Evolutionary conservation across 1,139 yeast genomes (phyloP).

Genomic region (Nakaseomyces bracarensis): DNA sequence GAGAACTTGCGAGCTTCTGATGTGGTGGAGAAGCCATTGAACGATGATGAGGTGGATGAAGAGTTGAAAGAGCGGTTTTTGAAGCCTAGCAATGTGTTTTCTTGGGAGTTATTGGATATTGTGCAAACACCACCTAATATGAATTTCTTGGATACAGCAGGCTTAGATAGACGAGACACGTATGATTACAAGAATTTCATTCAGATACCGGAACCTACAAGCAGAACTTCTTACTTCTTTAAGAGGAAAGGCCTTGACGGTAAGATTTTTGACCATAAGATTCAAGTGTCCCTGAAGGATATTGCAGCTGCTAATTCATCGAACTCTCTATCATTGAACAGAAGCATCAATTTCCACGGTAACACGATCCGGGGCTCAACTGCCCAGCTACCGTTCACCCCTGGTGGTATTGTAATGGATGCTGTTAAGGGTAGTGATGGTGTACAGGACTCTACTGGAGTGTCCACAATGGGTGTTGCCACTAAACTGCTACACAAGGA

Average conservation of each 20-base stretch:
- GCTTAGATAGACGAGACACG: slow-evolving; percentile 29
- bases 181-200: slow-evolving; percentile 39
- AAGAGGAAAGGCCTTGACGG: slow-evolving; percentile 74
- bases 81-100: slow-evolving; percentile 22
- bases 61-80: slow-evolving; percentile 18
- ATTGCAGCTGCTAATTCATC: slow-evolving; percentile 49
- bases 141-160: slow-evolving; percentile 12
- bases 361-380: slow-evolving; percentile 65
- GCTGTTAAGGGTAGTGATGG: slow-evolving; percentile 12
- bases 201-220: slow-evolving; percentile 43
- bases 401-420: slow-evolving; percentile 66
- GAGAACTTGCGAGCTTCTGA: neutral
- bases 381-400: slow-evolving; percentile 78
- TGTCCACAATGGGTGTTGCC: slow-evolving; percentile 19
- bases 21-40: neutral
- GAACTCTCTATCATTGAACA: slow-evolving; percentile 62
- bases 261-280: slow-evolving; percentile 51
- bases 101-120: slow-evolving; percentile 29
- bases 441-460: slow-evolving; percentile 7
- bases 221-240: slow-evolving; percentile 51
- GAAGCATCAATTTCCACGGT: slow-evolving; percentile 57
- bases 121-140: slow-evolving; percentile 26
- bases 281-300: slow-evolving; percentile 44
- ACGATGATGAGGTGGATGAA: slow-evolving; percentile 1
- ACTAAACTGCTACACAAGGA: slow-evolving; percentile 54